A percentile compares a stretch with the other conserved stretches of the same genome.
These are phyloP conservation scores for Penicillium expansum DNA, from an alignment of 2,329 filamentous ascomycete species.

Conservation along the genomic window DNA sequence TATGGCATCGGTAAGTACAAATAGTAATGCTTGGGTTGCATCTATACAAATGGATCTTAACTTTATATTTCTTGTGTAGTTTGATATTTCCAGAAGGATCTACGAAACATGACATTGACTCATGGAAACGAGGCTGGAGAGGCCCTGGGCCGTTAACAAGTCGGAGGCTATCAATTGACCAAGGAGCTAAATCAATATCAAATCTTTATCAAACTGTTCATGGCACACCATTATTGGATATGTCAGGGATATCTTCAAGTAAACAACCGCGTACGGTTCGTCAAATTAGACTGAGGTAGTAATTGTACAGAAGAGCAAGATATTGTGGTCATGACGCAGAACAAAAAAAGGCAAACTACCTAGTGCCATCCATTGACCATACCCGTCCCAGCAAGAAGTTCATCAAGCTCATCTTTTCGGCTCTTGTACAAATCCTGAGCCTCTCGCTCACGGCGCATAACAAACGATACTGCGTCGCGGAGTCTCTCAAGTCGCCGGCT, in stretches of 20 bases:
- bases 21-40: neutral
- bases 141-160: neutral
- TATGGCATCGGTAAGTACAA: neutral
- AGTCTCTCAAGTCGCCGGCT: slow-evolving; percentile 68
- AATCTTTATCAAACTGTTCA: neutral
- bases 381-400: slow-evolving; percentile 45
- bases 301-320: slow-evolving; percentile 8
- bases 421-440: slow-evolving; percentile 81
- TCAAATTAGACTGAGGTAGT: slow-evolving; percentile 8
- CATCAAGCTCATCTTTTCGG: slow-evolving; percentile 73
- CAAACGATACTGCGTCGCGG: slow-evolving; percentile 77
- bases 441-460: slow-evolving; percentile 80
- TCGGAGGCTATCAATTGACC: neutral
- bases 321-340: slow-evolving; percentile 7
- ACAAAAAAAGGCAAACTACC: slow-evolving; percentile 12
- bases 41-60: neutral
- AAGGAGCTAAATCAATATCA: neutral
- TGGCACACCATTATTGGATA: neutral
- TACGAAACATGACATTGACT: too few relatives aligned
- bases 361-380: slow-evolving; percentile 42
- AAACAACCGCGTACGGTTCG: neutral
- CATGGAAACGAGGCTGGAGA: neutral
- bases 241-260: neutral
- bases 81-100: neutral
- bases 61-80: neutral